Evolutionary conservation across 306 rosid genomes (phyloP), one percentile per base, ranked within the genome.

Genomic region (Crataegus laevigata): DNA sequence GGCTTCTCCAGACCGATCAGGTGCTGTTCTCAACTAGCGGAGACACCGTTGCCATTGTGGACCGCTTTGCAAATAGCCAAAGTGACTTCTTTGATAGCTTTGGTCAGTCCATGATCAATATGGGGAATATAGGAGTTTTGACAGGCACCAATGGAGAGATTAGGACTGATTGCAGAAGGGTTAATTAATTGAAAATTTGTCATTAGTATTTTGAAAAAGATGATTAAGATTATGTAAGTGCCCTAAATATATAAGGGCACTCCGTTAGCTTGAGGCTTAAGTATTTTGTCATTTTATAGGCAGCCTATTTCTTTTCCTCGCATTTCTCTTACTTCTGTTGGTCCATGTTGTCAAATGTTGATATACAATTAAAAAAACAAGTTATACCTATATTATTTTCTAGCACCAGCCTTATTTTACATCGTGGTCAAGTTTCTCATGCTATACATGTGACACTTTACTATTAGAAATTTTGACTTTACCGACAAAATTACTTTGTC

Each of bases 1-100:
- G 90, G 3, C 86, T 87, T 58, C 79, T 87, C 12, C 72, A 47
- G 30, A 74, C 80, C 7, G 90, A 87, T 58, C 90, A 84, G 65
- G 83, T 54, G 55, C 54, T 87, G 28, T 82, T 80, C 65, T 84
- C 90, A 3, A 77, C 78, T 1, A 2, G 9, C 0, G 87, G 80
- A n/a, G 81, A 71, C 45, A 79, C 85, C 4, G 17, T 79, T 22
- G 42, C 57, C 45, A 63, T 78, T 14, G 88, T 87, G 3, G 76
- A 79, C 77, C 61, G 52, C 0, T 87, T 87, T 28, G 83, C 83
- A 8, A 7, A n/a, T n/a, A 82, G 81, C 68, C 80, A 80, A 15
- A 57, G 69, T 24, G 73, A 69, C 8, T 87, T 87, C 81, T 77
- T 71, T 42, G 15, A 61, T 30, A 65, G 51, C 63, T 84, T 87